A percentile compares a stretch with the other conserved stretches of the same genome.
These are phyloP conservation scores for Dendrocalamus latiflorus DNA, from an alignment of 202 grass and related monocot genomes.

Conservation along the genomic window DNA sequence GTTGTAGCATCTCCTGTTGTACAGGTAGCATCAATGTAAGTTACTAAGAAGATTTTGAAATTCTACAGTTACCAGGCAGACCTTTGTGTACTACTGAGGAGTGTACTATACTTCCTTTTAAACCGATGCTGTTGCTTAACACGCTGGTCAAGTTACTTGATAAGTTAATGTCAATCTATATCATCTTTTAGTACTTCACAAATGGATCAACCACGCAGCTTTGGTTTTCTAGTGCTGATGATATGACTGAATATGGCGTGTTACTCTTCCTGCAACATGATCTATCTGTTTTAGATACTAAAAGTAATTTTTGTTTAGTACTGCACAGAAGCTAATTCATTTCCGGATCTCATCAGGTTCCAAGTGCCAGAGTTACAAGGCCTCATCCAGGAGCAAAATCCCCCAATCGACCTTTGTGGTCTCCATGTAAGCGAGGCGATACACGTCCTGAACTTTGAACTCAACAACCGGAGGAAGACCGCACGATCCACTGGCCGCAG, in stretches of 20 bases:
- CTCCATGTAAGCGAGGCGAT: slow-evolving; percentile 66
- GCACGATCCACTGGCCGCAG: slow-evolving; percentile 52
- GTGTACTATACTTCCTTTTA: not conserved
- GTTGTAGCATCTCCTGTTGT: not conserved
- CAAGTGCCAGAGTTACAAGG: slow-evolving; percentile 53
- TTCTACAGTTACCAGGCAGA: not conserved
- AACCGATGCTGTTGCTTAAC: not conserved
- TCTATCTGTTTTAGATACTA: slow-evolving; percentile 3
- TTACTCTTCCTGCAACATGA: not conserved
- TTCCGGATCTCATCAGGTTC: slow-evolving; percentile 36
- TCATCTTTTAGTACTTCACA: not conserved
- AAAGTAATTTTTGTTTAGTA: not conserved
- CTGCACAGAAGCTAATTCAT: not conserved
- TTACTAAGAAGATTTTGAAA: not conserved
- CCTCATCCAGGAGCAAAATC: slow-evolving; percentile 63
- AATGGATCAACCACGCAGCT: not conserved
- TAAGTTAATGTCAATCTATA: not conserved
- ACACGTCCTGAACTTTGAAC: slow-evolving; percentile 71
- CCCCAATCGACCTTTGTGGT: slow-evolving; percentile 67
- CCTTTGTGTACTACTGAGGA: not conserved
- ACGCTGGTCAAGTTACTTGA: not conserved
- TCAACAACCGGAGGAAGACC: slow-evolving; percentile 63
- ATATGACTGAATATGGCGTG: not conserved
- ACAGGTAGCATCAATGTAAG: not conserved
- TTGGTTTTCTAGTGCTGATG: not conserved